A percentile compares a stretch with the other conserved stretches of the same genome.
Evolutionary conservation across 2,329 filamentous ascomycete genomes (phyloP).

Genomic region (Akanthomyces dipterigenus): DNA sequence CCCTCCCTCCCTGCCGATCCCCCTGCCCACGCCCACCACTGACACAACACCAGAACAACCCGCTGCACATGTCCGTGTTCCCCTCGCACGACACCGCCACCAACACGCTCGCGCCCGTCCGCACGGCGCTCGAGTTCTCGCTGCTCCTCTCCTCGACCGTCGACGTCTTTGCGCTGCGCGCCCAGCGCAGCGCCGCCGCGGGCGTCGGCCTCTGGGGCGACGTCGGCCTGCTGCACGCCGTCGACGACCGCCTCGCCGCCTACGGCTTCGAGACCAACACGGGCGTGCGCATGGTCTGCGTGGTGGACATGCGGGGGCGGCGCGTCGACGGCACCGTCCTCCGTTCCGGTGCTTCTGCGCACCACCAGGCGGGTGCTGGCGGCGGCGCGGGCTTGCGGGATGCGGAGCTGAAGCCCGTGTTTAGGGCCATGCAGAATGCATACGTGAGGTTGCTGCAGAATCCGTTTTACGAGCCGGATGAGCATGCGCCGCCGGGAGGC

Average conservation of each 20-base stretch:
- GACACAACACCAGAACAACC: conserved; percentile 67
- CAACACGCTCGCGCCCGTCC: conserved; percentile 48
- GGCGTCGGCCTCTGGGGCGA: conserved; percentile 60
- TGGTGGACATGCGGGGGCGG: conserved; percentile 83
- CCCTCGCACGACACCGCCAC: conserved; percentile 59
- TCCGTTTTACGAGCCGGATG: conserved; percentile 88
- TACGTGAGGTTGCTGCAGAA: conserved; percentile 88
- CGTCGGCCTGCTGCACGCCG: conserved; percentile 82
- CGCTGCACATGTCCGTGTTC: conserved; percentile 87
- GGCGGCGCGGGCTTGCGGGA: conserved; percentile 64
- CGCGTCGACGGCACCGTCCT: conserved; percentile 31
- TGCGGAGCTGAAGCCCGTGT: conserved; percentile 84
- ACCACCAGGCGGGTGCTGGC: conserved; percentile 21
- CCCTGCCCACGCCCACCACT: conserved; percentile 7
- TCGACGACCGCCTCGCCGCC: conserved; percentile 86
- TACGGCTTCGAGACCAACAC: conserved; percentile 98
- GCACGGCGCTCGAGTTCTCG: conserved; percentile 79
- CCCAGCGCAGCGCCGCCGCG: conserved; percentile 56
- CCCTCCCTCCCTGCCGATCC: neutral
- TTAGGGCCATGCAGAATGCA: conserved; percentile 85
- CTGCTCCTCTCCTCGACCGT: conserved; percentile 87
- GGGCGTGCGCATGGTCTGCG: conserved; percentile 79
- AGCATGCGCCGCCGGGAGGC: conserved; percentile 57
- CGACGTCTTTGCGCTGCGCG: conserved; percentile 85
- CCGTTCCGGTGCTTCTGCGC: conserved; percentile 15